Base-by-base conservation (phyloP, 2,329 filamentous ascomycete species). In the Teratosphaeria destructans region DNA sequence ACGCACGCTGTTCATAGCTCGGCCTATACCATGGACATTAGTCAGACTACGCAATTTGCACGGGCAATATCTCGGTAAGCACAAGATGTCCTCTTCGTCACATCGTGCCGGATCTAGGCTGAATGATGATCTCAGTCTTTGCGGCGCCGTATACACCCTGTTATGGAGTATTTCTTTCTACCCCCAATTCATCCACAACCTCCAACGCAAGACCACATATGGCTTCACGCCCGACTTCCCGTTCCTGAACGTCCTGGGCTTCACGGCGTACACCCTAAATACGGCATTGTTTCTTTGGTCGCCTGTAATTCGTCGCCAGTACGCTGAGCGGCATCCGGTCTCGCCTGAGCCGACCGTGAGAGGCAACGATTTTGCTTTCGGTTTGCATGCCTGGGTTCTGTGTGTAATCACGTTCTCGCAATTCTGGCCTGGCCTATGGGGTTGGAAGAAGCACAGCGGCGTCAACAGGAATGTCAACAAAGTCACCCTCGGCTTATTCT, bases 191-290 rank as follows among this genome's bases (percentile, higher is more conserved):
- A 76, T 95, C 62, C 82, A 90, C 63, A 97, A 96, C 79, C 87
- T 81, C 72, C 79, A 79, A 34, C 86, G 90, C 58, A 83, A 84
- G 60, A 88, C 89, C 8, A 96, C 92, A 4, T 81, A 84, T 23
- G 94, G 94, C 49, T 86, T 93, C 4, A 89, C 90, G 0, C 86
- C 95, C 64, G 92, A 96, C 73, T 96, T 95, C 69, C 90, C 90
- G 19, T 80, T 88, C 19, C 79, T 90, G 67, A 94, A 94, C 74
- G 71, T 80, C 47, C 72, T 81, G 78, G 88, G 89, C 59, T 94
- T 93, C 75, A 72, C 81, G 34, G 83, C 85, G 64, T 96, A 96
- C 75, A 67, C 66, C 11, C 77, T 87, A 43, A 95, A 88, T 65
- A 95, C 88, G 55, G 72, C 79, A 8, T 79, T 85, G 1, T 89